These are phyloP conservation scores for Cyberlindnera bimundalis DNA, from an alignment of 805 yeast species.

Conservation along the genomic window DNA sequence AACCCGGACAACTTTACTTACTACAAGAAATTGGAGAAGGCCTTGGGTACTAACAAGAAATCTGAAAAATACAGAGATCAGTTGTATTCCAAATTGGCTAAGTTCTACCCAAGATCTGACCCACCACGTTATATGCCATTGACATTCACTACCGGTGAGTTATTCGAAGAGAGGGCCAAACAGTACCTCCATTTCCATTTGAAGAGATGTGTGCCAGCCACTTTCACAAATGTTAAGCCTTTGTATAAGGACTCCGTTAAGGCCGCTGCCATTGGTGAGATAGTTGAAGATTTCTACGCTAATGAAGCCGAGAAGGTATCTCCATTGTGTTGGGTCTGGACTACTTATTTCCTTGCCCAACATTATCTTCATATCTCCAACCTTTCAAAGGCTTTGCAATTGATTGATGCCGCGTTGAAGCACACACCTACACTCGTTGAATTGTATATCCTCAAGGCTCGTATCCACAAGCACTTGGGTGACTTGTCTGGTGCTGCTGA, in stretches of 20 bases:
- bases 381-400: slow-evolving; percentile 49
- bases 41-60: slow-evolving; percentile 49
- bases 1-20: slow-evolving; percentile 78
- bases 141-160: slow-evolving; percentile 57
- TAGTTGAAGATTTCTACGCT: slow-evolving; percentile 48
- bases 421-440: slow-evolving; percentile 88
- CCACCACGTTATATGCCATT: slow-evolving; percentile 78
- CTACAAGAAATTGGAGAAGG: slow-evolving; percentile 61
- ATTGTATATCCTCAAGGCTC: slow-evolving; percentile 72
- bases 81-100: slow-evolving; percentile 61
- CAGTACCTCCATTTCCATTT: slow-evolving; percentile 61
- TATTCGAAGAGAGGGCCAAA: slow-evolving; percentile 44
- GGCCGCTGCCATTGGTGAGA: slow-evolving; percentile 41
- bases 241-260: slow-evolving; percentile 49
- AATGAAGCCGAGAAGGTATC: slow-evolving; percentile 27
- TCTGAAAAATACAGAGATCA: slow-evolving; percentile 48
- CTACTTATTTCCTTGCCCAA: slow-evolving; percentile 72
- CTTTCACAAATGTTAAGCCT: slow-evolving; percentile 83
- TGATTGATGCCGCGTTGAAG: slow-evolving; percentile 57
- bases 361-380: slow-evolving; percentile 61
- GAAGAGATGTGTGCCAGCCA: slow-evolving; percentile 82
- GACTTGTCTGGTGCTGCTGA: slow-evolving; percentile 58
- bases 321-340: slow-evolving; percentile 54
- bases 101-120: slow-evolving; percentile 79
- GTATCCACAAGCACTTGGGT: slow-evolving; percentile 73